Evolutionary conservation across 2,329 filamentous ascomycete genomes (phyloP).

Genomic region (Clathrospora elynae): DNA sequence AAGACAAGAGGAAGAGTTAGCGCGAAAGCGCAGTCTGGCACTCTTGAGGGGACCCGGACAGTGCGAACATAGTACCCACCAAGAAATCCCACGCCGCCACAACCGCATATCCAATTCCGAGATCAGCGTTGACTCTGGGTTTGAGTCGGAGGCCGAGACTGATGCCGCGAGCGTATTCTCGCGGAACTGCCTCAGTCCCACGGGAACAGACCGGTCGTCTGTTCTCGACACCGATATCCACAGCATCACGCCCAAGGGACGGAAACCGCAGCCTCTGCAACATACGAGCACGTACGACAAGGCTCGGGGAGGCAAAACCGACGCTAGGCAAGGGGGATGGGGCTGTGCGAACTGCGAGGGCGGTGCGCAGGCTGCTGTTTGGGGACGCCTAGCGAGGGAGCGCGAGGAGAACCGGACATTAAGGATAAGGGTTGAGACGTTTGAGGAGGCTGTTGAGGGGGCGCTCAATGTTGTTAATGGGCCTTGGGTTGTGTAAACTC

Average conservation of each 20-base stretch:
- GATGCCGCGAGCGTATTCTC: slow-evolving; percentile 51
- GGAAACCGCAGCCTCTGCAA: slow-evolving; percentile 39
- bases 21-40: slow-evolving; percentile 38
- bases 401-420: slow-evolving; percentile 62
- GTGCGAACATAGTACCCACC: slow-evolving; percentile 26
- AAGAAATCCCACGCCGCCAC: slow-evolving; percentile 30
- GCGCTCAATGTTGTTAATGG: slow-evolving; percentile 59
- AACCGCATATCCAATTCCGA: slow-evolving; percentile 45
- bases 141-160: slow-evolving; percentile 63
- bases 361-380: slow-evolving; percentile 53
- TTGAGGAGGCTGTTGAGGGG: slow-evolving; percentile 62
- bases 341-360: slow-evolving; percentile 45
- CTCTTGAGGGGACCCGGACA: slow-evolving; percentile 31
- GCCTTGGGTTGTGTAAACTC: slow-evolving; percentile 32
- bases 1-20: slow-evolving; percentile 44
- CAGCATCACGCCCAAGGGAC: slow-evolving; percentile 36
- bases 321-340: slow-evolving; percentile 34
- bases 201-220: slow-evolving; percentile 42
- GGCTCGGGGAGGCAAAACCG: slow-evolving; percentile 49
- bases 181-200: slow-evolving; percentile 47
- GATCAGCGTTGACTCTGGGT: slow-evolving; percentile 60
- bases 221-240: slow-evolving; percentile 42
- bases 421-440: slow-evolving; percentile 57
- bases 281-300: slow-evolving; percentile 46
- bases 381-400: slow-evolving; percentile 57